Evolutionary conservation across 83 land plant species (phyloP), one percentile per base, ranked within the genome.

Genomic region (Thuja plicata): DNA sequence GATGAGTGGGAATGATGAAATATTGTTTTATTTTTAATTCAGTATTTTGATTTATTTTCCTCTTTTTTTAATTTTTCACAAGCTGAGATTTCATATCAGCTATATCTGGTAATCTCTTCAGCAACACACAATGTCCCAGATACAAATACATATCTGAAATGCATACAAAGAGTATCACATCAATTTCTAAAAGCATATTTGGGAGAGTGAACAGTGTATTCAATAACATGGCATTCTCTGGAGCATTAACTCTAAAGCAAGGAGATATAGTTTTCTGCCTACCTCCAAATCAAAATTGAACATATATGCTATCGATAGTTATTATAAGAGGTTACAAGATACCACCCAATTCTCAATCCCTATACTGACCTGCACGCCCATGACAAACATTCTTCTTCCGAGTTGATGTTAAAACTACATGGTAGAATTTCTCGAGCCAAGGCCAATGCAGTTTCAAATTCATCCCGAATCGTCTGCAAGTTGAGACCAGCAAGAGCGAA

Each of bases 401-500:
- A 54, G 74, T 90, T 87, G 77, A 91, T 35, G n/a, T 62, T 92
- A 90, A 91, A 88, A 89, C 91, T 91, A 84, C 91, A 91, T 52
- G 92, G 91, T 71, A 90, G 43, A 37, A 90, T 87, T 85, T 91
- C 92, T 45, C 91, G 89, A 45, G 92, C 92, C 79, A 91, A 81
- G 71, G 92, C 87, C 32, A 91, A 84, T 15, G 89, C 89, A 79
- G 54, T 85, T 41, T 88, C 91, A 60, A 91, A 78, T 50, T 91
- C 92, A 7, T 91, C 91, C 50, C 90, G 57, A 37, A 91, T 81
- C 3, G 91, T 80, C 48, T 91, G 91, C 55, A 91, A 78, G 46
- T 90, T 90, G 85, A 88, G 89, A 76, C 91, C 92, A 21, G 89
- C 89, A 27, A 91, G 89, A 38, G 89, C 91, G 38, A 91, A 74